These are phyloP conservation scores for Plasmopara viticola DNA, from an alignment of 352 stramenopile genomes.

Conservation along the genomic window DNA sequence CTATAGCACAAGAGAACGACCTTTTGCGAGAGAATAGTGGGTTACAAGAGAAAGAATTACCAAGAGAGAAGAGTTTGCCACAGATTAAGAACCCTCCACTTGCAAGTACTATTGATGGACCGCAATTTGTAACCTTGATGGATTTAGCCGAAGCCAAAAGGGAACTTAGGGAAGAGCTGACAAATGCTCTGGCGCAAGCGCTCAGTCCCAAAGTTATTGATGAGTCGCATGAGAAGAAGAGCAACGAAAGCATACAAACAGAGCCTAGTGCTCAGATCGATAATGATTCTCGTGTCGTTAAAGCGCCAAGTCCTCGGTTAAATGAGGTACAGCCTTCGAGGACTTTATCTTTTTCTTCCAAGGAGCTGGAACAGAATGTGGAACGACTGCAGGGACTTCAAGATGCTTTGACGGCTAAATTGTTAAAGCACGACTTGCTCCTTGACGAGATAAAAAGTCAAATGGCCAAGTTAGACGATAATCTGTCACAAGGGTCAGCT, in stretches of 20 bases:
- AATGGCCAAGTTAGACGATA: slow-evolving; percentile 27
- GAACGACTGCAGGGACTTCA: slow-evolving; percentile 36
- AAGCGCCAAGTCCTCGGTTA: slow-evolving; percentile 4
- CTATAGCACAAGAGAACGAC: not conserved
- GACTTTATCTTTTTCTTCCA: slow-evolving; percentile 28
- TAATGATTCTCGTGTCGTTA: not conserved
- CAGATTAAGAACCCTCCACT: not conserved
- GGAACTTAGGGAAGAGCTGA: slow-evolving; percentile 40
- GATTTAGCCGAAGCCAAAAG: slow-evolving; percentile 43
- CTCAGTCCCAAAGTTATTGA: slow-evolving; percentile 33
- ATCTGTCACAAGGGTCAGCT: slow-evolving; percentile 9
- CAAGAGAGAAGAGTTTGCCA: not conserved
- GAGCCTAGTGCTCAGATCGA: not conserved
- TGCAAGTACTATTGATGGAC: slow-evolving; percentile 7
- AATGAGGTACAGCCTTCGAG: slow-evolving; percentile 17
- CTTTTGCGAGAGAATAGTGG: not conserved
- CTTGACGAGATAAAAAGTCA: slow-evolving; percentile 31
- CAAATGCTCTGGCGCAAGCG: slow-evolving; percentile 34
- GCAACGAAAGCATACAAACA: slow-evolving; percentile 1
- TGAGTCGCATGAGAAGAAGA: slow-evolving; percentile 16
- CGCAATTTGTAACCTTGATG: slow-evolving; percentile 34
- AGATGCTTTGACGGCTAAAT: slow-evolving; percentile 25
- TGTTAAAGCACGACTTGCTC: slow-evolving; percentile 32
- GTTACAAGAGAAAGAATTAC: not conserved
- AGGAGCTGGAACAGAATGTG: slow-evolving; percentile 36